Evolutionary conservation across 495 filamentous ascomycete genomes (phyloP), one percentile per base, ranked within the genome.

Genomic region (Platismatia glauca): DNA sequence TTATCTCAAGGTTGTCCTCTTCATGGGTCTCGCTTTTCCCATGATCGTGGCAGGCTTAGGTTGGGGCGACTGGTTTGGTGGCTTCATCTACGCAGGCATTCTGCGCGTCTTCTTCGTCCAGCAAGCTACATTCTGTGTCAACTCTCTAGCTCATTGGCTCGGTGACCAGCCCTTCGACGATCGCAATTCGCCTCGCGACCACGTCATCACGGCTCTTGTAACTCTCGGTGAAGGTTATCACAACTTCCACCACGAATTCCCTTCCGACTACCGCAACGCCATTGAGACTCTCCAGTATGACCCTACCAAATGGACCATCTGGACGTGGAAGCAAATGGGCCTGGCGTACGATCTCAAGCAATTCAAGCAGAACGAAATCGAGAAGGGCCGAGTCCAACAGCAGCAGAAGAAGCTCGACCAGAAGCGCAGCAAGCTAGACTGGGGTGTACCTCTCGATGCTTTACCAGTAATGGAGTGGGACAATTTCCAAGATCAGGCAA

Each of bases 181-280:
- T 84, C 91, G 92, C 75, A 97, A 98, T 85, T 94, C 89, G 61
- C 94, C 94, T 65, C 89, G 94, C 71, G 94, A 98, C 72, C 94
- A 97, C 76, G 84, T 96, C 71, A 86, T 98, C 75, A 98, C 94
- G 52, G 94, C 94, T 56, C 77, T 98, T 16, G 89, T 95, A 61
- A 98, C 94, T 55, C 90, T 98, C 35, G 94, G 94, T 57, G 94
- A 98, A 75, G 94, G 94, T 58, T 98, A 98, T 80, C 64, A 59
- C 18, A 96, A 96, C 81, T 98, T 98, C 86, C 94, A 98, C 81
- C 94, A 98, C 82, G 94, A 98, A 73, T 98, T 98, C 79, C 94
- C 94, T 59, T 95, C 90, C 18, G 94, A 98, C 75, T 97, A 96
- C 87, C 90, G 94, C 73, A 98, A 98, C 75, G 94, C 93, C 58